These are phyloP conservation scores for Apostasia ramifera DNA, from an alignment of 106 monocot species.

Conservation along the genomic window DNA sequence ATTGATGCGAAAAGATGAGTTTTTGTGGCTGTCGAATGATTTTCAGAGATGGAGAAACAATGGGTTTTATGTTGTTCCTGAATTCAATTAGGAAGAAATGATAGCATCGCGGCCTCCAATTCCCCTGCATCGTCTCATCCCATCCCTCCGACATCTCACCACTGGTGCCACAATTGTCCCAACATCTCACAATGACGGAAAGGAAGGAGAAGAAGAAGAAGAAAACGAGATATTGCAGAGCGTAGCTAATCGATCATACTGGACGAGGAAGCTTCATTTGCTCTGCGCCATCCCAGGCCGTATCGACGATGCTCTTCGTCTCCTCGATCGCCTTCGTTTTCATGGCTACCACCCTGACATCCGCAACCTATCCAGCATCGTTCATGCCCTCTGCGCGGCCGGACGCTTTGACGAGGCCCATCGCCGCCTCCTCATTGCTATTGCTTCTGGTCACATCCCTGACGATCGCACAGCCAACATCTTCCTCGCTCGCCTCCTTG, in stretches of 20 bases:
- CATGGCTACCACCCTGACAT: slow-evolving; percentile 42
- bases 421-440: slow-evolving; percentile 54
- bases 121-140: background rate
- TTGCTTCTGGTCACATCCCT: slow-evolving; percentile 26
- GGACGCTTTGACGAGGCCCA: slow-evolving; percentile 66
- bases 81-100: background rate
- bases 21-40: too few species aligned
- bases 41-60: too few species aligned
- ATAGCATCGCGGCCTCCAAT: background rate
- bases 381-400: slow-evolving; percentile 57
- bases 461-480: slow-evolving; percentile 49
- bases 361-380: slow-evolving; percentile 34
- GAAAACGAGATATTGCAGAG: slow-evolving; percentile 2
- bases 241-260: slow-evolving; percentile 27
- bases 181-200: background rate
- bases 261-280: slow-evolving; percentile 24
- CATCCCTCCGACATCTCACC: background rate
- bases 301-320: slow-evolving; percentile 51
- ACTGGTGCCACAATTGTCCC: background rate
- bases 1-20: too few species aligned
- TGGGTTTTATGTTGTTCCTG: too few species aligned
- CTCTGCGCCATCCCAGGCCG: slow-evolving; percentile 17
- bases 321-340: slow-evolving; percentile 53
- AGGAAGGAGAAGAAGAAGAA: background rate
- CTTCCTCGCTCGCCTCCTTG: slow-evolving; percentile 62